Conservation (phyloP, 805 yeast genomes). For the Zygosaccharomyces kombuchaensis region DNA sequence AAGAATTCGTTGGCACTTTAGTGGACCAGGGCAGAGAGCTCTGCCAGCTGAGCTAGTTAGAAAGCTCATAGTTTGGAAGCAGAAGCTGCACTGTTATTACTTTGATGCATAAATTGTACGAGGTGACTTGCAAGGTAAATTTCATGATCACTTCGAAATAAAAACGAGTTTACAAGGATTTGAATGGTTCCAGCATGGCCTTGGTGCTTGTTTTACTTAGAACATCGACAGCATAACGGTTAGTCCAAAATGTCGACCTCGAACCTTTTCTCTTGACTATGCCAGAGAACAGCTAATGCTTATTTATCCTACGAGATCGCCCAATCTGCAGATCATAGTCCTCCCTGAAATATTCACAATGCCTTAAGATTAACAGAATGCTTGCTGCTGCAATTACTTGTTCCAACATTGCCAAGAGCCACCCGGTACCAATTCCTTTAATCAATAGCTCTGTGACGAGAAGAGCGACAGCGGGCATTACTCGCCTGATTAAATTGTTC, state of each 20-base stretch:
- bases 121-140: no score
- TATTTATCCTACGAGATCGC: not conserved
- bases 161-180: no score
- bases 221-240: no score
- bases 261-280: not conserved
- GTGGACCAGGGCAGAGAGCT: not conserved
- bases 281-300: no score
- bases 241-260: not conserved
- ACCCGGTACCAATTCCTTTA: conserved; percentile 64
- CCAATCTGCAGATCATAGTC: conserved; percentile 48
- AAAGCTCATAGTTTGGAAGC: not conserved
- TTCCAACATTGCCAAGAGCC: conserved; percentile 60
- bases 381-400: conserved; percentile 46
- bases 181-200: no score
- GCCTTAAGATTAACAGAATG: conserved; percentile 41
- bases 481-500: conserved; percentile 68
- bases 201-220: no score
- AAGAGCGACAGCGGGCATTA: conserved; percentile 72
- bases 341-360: conserved; percentile 61
- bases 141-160: no score
- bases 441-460: conserved; percentile 71
- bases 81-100: not conserved
- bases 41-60: not conserved
- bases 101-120: no score
- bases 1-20: not conserved